Conservation (phyloP, 192 early-diverging fungal genomes). For the Tieghemiomyces parasiticus region DNA sequence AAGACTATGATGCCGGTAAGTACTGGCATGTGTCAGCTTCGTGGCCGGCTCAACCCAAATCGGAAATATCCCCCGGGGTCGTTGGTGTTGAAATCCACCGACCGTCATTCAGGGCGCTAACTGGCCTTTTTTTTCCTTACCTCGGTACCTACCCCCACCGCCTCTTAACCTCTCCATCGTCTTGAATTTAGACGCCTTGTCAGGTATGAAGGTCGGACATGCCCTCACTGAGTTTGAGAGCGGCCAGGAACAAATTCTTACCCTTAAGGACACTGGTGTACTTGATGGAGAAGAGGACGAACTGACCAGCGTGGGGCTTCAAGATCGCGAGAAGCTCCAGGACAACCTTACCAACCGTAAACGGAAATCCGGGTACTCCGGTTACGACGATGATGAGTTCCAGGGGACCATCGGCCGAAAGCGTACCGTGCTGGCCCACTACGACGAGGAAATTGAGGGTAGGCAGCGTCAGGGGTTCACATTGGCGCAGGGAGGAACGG, state of each 20-base stretch:
- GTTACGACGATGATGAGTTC: slow-evolving; percentile 64
- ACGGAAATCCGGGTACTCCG: slow-evolving; percentile 46
- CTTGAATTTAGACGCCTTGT: slow-evolving; percentile 32
- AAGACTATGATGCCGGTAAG: too few species aligned
- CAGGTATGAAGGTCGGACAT: slow-evolving; percentile 64
- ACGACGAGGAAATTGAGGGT: slow-evolving; percentile 55
- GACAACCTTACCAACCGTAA: slow-evolving; percentile 64
- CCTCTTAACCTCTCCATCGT: too few species aligned
- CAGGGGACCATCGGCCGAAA: slow-evolving; percentile 29
- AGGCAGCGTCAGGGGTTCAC: slow-evolving; percentile 30
- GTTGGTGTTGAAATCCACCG: too few species aligned
- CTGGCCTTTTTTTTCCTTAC: too few species aligned
- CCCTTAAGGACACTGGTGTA: slow-evolving; percentile 70
- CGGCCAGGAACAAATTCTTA: slow-evolving; percentile 64
- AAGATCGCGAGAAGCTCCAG: slow-evolving; percentile 44
- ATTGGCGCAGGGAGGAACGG: slow-evolving; percentile 32
- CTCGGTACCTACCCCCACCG: too few species aligned
- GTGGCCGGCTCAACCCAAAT: too few species aligned
- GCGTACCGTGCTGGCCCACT: slow-evolving; percentile 49
- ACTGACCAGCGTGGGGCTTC: slow-evolving; percentile 49
- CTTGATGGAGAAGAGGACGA: slow-evolving; percentile 54
- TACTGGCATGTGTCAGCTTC: too few species aligned
- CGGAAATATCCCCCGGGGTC: too few species aligned
- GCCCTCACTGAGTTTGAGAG: slow-evolving; percentile 45
- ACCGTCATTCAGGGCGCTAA: too few species aligned